These are phyloP conservation scores for Tulasnella sp. DNA, from an alignment of 768 basidiomycete species.

Conservation along the genomic window DNA sequence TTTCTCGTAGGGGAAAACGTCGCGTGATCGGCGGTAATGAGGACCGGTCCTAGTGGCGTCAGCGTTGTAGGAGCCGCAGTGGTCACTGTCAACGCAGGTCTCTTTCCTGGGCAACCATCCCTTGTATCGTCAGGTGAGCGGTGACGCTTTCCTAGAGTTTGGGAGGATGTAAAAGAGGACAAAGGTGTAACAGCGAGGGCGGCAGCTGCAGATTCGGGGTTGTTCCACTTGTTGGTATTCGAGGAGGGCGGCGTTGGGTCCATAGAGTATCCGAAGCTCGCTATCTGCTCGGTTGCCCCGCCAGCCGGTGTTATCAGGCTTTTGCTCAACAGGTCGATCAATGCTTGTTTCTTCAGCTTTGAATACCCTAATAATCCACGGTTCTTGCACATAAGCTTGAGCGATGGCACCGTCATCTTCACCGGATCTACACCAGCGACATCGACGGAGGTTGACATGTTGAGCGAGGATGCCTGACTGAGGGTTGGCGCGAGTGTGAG, in stretches of 20 bases:
- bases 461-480: neutral
- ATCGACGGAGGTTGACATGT: neutral
- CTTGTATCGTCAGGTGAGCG: neutral
- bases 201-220: neutral
- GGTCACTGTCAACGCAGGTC: neutral
- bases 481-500: neutral
- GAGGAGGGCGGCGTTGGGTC: no score
- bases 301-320: neutral
- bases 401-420: constrained; percentile 48
- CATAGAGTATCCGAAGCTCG: no score
- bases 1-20: neutral
- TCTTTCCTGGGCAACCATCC: neutral
- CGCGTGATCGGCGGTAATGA: neutral
- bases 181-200: neutral
- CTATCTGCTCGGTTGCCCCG: no score
- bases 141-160: neutral
- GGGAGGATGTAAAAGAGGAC: neutral
- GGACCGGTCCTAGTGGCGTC: neutral
- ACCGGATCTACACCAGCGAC: no score
- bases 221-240: no score
- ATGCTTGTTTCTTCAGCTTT: constrained; percentile 48
- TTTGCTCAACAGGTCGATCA: constrained; percentile 34
- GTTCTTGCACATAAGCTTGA: constrained; percentile 61
- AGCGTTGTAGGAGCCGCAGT: no score
- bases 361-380: constrained; percentile 52